phyloP scores from a whole-genome alignment of 2,329 filamentous ascomycete genomes.

The Trichophyton benhamiae region DNA sequence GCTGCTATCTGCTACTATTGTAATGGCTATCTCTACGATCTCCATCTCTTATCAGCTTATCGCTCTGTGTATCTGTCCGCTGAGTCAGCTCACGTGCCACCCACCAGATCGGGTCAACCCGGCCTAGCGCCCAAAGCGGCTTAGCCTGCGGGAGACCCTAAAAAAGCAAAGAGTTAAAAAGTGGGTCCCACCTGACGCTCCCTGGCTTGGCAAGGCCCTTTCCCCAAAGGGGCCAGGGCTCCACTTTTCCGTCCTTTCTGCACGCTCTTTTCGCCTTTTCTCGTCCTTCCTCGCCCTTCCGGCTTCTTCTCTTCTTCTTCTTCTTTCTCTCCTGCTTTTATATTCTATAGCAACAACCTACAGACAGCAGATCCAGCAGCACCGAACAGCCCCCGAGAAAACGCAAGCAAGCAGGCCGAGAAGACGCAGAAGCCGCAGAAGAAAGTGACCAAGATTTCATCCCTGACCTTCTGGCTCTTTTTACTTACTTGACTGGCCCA shows the following conservation, averaged over 20 bases:
- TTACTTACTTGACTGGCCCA: too few relatives aligned
- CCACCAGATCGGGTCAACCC: neutral
- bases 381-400: too few relatives aligned
- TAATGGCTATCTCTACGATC: too few relatives aligned
- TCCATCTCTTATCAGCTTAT: neutral
- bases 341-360: too few relatives aligned
- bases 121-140: neutral
- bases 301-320: neutral
- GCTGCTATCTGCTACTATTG: too few relatives aligned
- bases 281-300: neutral
- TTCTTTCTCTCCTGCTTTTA: neutral
- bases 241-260: neutral
- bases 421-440: too few relatives aligned
- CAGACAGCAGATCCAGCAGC: too few relatives aligned
- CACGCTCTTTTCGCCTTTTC: neutral
- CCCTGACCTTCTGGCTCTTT: too few relatives aligned
- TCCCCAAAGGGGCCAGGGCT: neutral
- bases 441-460: too few relatives aligned
- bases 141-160: neutral
- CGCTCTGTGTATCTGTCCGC: neutral
- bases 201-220: neutral
- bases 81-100: neutral
- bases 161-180: too few relatives aligned
- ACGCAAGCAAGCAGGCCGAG: too few relatives aligned
- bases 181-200: neutral